phyloP scores from a whole-genome alignment of 2,329 filamentous ascomycete genomes.

The Colletotrichum endophyticum region DNA sequence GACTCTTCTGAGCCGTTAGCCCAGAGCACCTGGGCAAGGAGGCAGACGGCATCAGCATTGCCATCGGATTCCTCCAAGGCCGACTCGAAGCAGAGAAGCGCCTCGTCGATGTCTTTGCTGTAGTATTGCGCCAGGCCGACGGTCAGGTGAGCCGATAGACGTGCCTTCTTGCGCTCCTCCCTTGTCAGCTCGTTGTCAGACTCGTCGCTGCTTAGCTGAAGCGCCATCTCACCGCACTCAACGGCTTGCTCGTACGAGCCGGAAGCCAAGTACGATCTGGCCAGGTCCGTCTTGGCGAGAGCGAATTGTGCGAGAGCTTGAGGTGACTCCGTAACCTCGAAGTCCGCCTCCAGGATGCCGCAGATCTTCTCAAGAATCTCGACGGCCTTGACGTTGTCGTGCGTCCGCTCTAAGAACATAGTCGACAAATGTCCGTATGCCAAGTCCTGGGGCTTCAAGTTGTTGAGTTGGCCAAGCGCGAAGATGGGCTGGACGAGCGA shows the following conservation, averaged over 20 bases:
- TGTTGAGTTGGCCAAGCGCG: constrained; percentile 80
- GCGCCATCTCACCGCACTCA: constrained; percentile 80
- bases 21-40: constrained; percentile 92
- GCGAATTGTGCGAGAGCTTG: constrained; percentile 78
- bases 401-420: constrained; percentile 81
- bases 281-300: constrained; percentile 84
- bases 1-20: constrained; percentile 80
- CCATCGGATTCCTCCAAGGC: constrained; percentile 78
- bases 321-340: constrained; percentile 81
- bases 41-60: constrained; percentile 83
- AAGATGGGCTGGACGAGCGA: constrained; percentile 87
- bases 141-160: constrained; percentile 85
- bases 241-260: constrained; percentile 70
- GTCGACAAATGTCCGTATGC: constrained; percentile 79
- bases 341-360: constrained; percentile 75
- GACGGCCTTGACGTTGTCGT: constrained; percentile 70
- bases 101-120: constrained; percentile 65
- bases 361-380: constrained; percentile 70
- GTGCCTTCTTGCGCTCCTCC: constrained; percentile 71
- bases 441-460: constrained; percentile 73
- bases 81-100: constrained; percentile 79
- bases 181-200: constrained; percentile 68
- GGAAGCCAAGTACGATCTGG: constrained; percentile 78
- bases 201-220: constrained; percentile 79
- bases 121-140: constrained; percentile 85